phyloP scores from a whole-genome alignment of 1,139 yeast species.

The Yamadazyma mexicana region DNA sequence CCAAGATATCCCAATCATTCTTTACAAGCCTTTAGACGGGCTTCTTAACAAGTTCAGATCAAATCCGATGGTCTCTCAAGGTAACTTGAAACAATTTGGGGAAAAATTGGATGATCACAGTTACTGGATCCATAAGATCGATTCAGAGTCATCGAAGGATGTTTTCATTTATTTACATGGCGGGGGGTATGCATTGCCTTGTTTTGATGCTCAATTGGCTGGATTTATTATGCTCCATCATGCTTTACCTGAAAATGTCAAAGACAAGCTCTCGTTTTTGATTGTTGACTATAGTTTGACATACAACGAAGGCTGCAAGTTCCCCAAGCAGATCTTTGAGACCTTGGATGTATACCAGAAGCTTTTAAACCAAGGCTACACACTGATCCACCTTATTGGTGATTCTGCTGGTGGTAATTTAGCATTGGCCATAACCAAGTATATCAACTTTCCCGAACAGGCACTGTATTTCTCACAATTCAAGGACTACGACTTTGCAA shows the following conservation, averaged over 20 bases:
- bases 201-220: constrained; percentile 28
- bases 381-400: constrained; percentile 38
- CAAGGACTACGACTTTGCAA: constrained; percentile 10
- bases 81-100: constrained; percentile 24
- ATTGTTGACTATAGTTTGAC: constrained; percentile 40
- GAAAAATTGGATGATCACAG: constrained; percentile 23
- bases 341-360: constrained; percentile 26
- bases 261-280: constrained; percentile 24
- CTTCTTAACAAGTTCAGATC: constrained; percentile 12
- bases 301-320: constrained; percentile 22
- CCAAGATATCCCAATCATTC: constrained; percentile 13
- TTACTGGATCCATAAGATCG: constrained; percentile 32
- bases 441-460: constrained; percentile 33
- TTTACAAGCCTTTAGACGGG: constrained; percentile 14
- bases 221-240: constrained; percentile 25
- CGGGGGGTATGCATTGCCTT: constrained; percentile 39
- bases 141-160: constrained; percentile 8
- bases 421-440: constrained; percentile 32
- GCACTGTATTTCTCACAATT: constrained; percentile 22
- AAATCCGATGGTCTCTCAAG: constrained; percentile 17
- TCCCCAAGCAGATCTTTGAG: constrained; percentile 44
- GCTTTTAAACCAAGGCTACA: constrained; percentile 28
- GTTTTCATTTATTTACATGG: constrained; percentile 33
- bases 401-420: constrained; percentile 53
- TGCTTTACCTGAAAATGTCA: constrained; percentile 20